These are phyloP conservation scores for Simplicillium aogashimaense DNA, from an alignment of 2,329 filamentous ascomycete genomes.

Conservation along the genomic window DNA sequence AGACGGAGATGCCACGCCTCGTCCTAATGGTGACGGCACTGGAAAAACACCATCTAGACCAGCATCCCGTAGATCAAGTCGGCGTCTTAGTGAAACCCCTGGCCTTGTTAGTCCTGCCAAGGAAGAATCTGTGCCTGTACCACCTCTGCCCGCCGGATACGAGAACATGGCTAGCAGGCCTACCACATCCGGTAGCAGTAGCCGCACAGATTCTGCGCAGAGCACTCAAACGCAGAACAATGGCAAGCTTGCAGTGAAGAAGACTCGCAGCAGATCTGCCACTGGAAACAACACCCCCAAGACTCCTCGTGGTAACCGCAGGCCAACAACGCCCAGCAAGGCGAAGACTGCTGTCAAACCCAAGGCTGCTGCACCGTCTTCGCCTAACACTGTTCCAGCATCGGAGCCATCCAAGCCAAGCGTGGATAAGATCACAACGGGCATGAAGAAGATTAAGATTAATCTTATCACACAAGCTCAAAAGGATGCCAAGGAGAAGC, in stretches of 20 bases:
- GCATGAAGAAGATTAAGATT: constrained; percentile 55
- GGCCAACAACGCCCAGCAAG: constrained; percentile 8
- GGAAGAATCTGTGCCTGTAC: constrained; percentile 9
- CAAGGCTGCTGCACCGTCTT: constrained; percentile 3
- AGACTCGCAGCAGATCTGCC: constrained; percentile 40
- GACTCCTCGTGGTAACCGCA: constrained; percentile 22
- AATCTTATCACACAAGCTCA: constrained; percentile 50
- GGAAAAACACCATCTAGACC: not conserved
- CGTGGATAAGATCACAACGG: constrained; percentile 44
- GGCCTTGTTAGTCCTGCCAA: constrained; percentile 16
- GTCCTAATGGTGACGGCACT: constrained; percentile 2
- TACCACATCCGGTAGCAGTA: constrained; percentile 11
- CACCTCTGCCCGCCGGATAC: constrained; percentile 8
- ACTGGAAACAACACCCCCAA: constrained; percentile 30
- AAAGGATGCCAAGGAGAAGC: constrained; percentile 39
- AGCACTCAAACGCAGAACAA: constrained; percentile 26
- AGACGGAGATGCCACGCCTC: not conserved
- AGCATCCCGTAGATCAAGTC: constrained; percentile 22
- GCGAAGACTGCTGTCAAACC: constrained; percentile 8
- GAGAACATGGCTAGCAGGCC: constrained; percentile 4
- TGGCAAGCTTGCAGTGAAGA: constrained; percentile 44
- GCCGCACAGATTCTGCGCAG: constrained; percentile 28
- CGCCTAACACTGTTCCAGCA: constrained; percentile 1
- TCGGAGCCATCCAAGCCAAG: constrained; percentile 3
- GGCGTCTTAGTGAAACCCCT: constrained; percentile 41